Base-by-base conservation (phyloP, 371 early-diverging fungal species). In the Umbelopsis sp. region DNA sequence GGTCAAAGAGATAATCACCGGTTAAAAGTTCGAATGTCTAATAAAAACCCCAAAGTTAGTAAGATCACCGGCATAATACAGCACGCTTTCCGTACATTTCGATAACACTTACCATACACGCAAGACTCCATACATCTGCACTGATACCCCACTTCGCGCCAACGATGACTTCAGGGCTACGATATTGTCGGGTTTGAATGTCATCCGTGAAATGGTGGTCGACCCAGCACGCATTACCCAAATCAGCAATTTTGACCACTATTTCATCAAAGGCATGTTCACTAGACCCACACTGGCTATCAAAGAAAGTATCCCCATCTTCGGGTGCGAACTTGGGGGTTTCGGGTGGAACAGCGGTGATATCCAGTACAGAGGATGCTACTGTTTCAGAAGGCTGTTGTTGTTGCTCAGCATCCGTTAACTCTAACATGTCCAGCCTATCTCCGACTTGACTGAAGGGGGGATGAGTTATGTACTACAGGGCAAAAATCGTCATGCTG, bases 181-280 rank as follows among this genome's bases (percentile, higher is more conserved):
- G 92, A 72, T 99, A 99, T 78, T 97, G 99, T 65, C 99, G 89
- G 48, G 99, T 98, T 76, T 98, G 98, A 69, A 99, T 97, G 70
- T 98, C 95, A 70, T 93, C 92, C 0, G 96, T 95, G 69, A 95
- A 96, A 71, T 96, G 96, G 44, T 95, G 91, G 72, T 97, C 88
- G 14, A 89, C 89, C 94, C 96, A 97, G 72, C 96, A 97, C 9
- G 99, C 96, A 76, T 97, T 99, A 14, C 99, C 99, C 32, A 98
- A 85, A 84, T 99, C 99, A 10, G 98, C 97, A 77, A 99, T 95
- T 79, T 99, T 99, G 51, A 98, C 93, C 0, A 77, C 79, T 51
- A 93, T 87, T 35, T 76, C 70, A 44, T 75, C 77, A 68, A 77
- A 72, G 4, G 69, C 78, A 65, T 66, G 68, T 52, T 63, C 57